Conservation (phyloP, 2,329 filamentous ascomycete species). For the Colletotrichum orbiculare region DNA sequence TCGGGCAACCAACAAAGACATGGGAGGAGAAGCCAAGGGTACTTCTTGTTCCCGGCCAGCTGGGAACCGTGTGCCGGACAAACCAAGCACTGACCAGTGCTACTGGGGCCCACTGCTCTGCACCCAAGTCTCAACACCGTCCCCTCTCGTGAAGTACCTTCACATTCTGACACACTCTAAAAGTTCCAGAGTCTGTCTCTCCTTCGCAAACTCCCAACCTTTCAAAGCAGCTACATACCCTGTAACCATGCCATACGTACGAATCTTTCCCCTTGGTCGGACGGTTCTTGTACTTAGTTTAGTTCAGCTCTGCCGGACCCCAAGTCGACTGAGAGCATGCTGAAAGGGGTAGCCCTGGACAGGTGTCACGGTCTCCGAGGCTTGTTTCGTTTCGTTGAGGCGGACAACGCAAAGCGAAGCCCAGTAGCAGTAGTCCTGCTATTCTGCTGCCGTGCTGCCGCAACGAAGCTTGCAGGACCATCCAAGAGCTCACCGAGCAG, state of each 20-base stretch:
- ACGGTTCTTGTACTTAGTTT: slow-evolving; percentile 28
- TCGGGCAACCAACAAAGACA: slow-evolving; percentile 13
- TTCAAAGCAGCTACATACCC: not conserved
- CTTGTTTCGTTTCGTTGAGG: slow-evolving; percentile 38
- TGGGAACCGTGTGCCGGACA: slow-evolving; percentile 24
- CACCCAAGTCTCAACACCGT: slow-evolving; percentile 8
- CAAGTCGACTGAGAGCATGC: slow-evolving; percentile 22
- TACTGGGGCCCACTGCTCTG: slow-evolving; percentile 11
- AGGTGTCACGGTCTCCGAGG: slow-evolving; percentile 36
- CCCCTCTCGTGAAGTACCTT: not conserved
- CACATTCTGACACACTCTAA: no score
- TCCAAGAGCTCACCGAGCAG: slow-evolving; percentile 17
- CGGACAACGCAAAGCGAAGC: slow-evolving; percentile 34
- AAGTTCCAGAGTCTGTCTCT: no score
- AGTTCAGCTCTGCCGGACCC: slow-evolving; percentile 20
- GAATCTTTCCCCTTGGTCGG: slow-evolving; percentile 19
- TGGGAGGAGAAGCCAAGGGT: slow-evolving; percentile 3
- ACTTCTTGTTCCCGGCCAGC: slow-evolving; percentile 27
- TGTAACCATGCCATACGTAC: not conserved
- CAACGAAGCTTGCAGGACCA: slow-evolving; percentile 32
- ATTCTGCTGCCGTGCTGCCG: slow-evolving; percentile 20
- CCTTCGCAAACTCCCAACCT: not conserved
- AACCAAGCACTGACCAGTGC: slow-evolving; percentile 31
- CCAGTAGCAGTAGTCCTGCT: slow-evolving; percentile 26
- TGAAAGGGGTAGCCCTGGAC: slow-evolving; percentile 30